These are phyloP conservation scores for Pyrus betulifolia DNA, from an alignment of 306 rosid genomes.

Conservation along the genomic window DNA sequence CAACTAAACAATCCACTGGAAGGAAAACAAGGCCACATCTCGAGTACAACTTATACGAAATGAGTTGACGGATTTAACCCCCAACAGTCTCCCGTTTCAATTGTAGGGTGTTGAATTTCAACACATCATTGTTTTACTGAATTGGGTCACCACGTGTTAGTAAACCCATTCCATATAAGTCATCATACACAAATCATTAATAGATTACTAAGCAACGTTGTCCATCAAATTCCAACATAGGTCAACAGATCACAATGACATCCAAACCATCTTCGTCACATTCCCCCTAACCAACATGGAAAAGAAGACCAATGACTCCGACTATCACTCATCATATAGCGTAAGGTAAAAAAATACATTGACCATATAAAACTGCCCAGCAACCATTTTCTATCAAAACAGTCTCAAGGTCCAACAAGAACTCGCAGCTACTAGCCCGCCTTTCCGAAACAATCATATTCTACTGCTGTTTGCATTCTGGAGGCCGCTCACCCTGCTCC, in stretches of 20 bases:
- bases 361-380: constrained; percentile 38
- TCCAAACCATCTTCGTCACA: constrained; percentile 31
- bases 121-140: background rate
- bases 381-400: constrained; percentile 23
- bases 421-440: constrained; percentile 7
- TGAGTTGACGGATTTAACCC: rapidly evolving
- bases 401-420: background rate
- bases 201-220: constrained; percentile 11
- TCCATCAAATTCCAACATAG: constrained; percentile 9
- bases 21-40: too few species aligned
- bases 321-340: constrained; percentile 21
- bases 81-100: background rate
- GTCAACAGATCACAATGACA: constrained; percentile 25
- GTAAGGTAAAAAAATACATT: constrained; percentile 2
- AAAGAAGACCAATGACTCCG: constrained; percentile 14
- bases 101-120: background rate
- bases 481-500: constrained; percentile 68
- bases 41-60: background rate
- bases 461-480: constrained; percentile 97
- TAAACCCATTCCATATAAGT: background rate
- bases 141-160: background rate
- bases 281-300: constrained; percentile 18
- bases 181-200: constrained; percentile 1
- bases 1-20: background rate
- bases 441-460: constrained; percentile 6